phyloP scores from a whole-genome alignment of 441 rosid species.

The Gossypium lobatum region DNA sequence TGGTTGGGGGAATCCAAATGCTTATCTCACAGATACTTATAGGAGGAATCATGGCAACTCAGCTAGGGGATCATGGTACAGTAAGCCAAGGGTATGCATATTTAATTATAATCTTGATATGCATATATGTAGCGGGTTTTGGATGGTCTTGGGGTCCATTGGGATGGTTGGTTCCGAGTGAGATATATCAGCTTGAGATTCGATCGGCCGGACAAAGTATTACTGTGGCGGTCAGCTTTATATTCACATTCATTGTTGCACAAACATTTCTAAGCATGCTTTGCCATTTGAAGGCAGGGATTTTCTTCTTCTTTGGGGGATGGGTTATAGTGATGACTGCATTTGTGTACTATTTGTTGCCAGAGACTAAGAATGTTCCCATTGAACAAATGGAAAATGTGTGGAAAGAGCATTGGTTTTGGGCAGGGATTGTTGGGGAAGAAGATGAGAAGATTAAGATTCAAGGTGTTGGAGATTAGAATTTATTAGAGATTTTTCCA shows the following conservation, averaged over 20 bases:
- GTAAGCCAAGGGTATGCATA: constrained; percentile 25
- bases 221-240: constrained; percentile 44
- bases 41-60: constrained; percentile 41
- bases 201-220: constrained; percentile 55
- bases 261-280: constrained; percentile 47
- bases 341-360: constrained; percentile 38
- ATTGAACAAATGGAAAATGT: constrained; percentile 46
- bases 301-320: constrained; percentile 54
- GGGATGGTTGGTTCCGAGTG: constrained; percentile 63
- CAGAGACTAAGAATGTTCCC: constrained; percentile 58
- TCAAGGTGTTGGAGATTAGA: background rate
- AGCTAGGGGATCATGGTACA: constrained; percentile 44
- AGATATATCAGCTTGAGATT: constrained; percentile 46
- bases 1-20: constrained; percentile 49
- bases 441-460: constrained; percentile 10
- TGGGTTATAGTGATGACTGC: constrained; percentile 48
- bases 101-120: constrained; percentile 35
- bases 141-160: constrained; percentile 70
- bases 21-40: constrained; percentile 41
- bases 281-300: constrained; percentile 40
- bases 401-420: constrained; percentile 58
- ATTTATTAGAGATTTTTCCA: background rate
- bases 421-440: constrained; percentile 28
- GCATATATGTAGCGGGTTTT: constrained; percentile 50
- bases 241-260: constrained; percentile 45